A percentile compares a stretch with the other conserved stretches of the same genome.
Evolutionary conservation across 495 filamentous ascomycete genomes (phyloP).

Genomic region (Penicillium waksmanii): DNA sequence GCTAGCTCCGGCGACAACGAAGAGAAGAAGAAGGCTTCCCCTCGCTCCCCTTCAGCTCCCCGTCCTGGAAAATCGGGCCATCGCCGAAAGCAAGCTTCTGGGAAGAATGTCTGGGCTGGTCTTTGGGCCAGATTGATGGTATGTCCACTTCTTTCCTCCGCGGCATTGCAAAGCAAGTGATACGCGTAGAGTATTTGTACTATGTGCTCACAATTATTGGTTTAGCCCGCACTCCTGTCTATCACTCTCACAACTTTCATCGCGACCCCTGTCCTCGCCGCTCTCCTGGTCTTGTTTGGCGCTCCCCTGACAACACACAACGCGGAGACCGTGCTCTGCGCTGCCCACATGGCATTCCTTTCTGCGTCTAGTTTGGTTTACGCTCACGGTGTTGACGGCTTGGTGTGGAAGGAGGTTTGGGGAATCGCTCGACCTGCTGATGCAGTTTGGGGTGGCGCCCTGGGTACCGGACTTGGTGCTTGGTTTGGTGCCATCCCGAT

Average conservation of each 20-base stretch:
- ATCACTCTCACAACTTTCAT: conserved; percentile 66
- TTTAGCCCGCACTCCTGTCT: conserved; percentile 64
- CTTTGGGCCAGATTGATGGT: conserved; percentile 42
- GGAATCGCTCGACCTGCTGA: conserved; percentile 47
- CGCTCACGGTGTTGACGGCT: conserved; percentile 74
- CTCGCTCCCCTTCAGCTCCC: conserved; percentile 28
- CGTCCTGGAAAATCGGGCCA: conserved; percentile 31
- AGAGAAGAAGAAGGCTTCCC: conserved; percentile 38
- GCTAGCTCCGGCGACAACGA: conserved; percentile 44
- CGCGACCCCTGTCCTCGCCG: conserved; percentile 62
- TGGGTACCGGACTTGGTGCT: conserved; percentile 57
- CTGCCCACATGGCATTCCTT: conserved; percentile 79
- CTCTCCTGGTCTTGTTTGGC: conserved; percentile 81
- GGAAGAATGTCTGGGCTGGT: conserved; percentile 22
- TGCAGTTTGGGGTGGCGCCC: conserved; percentile 44
- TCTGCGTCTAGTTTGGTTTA: conserved; percentile 77
- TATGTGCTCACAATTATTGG: not conserved
- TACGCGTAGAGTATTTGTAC: not conserved
- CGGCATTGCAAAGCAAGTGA: not conserved
- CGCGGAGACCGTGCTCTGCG: conserved; percentile 74
- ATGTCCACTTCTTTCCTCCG: conserved; percentile 10
- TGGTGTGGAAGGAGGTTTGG: conserved; percentile 74
- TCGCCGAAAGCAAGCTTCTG: conserved; percentile 30
- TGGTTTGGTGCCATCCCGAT: conserved; percentile 83
- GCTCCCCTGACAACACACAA: conserved; percentile 87